phyloP scores from a whole-genome alignment of 768 basidiomycete genomes.

The Lactifluus volemus region DNA sequence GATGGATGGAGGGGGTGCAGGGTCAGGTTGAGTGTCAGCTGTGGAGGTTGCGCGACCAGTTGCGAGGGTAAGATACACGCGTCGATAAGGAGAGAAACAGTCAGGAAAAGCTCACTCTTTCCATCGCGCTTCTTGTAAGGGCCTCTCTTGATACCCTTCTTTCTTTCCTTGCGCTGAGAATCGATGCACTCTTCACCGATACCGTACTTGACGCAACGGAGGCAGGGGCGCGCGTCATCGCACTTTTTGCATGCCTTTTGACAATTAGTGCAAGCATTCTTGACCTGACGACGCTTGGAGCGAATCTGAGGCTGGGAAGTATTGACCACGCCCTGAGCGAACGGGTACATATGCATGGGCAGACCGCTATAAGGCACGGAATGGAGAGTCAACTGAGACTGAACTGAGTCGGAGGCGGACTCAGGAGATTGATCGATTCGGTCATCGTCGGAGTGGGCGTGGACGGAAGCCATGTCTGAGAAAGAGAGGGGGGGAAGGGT shows the following conservation, averaged over 20 bases:
- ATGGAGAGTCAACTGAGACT: constrained; percentile 44
- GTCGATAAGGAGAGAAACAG: constrained; percentile 15
- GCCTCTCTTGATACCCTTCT: constrained; percentile 78
- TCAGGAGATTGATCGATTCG: constrained; percentile 28
- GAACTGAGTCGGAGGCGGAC: constrained; percentile 26
- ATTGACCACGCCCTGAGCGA: constrained; percentile 40
- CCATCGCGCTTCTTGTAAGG: constrained; percentile 95
- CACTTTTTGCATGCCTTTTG: constrained; percentile 91
- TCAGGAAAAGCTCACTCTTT: constrained; percentile 51
- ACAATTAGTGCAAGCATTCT: constrained; percentile 86
- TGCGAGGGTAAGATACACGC: constrained; percentile 19
- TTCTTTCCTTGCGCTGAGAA: constrained; percentile 87
- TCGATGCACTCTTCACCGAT: constrained; percentile 81
- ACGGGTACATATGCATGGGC: constrained; percentile 66
- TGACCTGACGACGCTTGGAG: constrained; percentile 79
- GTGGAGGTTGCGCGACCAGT: constrained; percentile 48
- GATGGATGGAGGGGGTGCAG: constrained; percentile 27
- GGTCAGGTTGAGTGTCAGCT: constrained; percentile 37
- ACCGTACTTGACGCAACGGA: constrained; percentile 88
- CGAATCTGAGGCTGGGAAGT: constrained; percentile 44
- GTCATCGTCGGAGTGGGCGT: constrained; percentile 27
- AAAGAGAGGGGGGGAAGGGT: background rate
- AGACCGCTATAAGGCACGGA: constrained; percentile 43
- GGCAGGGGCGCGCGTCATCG: constrained; percentile 86
- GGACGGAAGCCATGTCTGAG: constrained; percentile 19